Conservation (phyloP, 441 rosid genomes). For the Omphalea diandra region DNA sequence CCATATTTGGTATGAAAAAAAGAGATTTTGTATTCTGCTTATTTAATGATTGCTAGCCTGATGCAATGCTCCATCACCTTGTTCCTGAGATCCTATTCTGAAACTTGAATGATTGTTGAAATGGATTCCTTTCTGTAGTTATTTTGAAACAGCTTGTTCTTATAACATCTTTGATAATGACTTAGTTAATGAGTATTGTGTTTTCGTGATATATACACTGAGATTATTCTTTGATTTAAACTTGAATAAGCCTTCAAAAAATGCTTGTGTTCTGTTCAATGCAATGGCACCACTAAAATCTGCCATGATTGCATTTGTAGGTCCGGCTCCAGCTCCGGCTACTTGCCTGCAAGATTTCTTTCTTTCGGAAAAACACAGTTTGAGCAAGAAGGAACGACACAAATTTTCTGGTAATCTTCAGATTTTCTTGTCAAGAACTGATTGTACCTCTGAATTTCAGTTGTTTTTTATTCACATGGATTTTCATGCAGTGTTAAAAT, state of each 20-base stretch:
- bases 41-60: background rate
- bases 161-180: no score
- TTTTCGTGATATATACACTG: background rate
- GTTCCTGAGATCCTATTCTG: constrained; percentile 4
- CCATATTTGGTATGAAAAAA: no score
- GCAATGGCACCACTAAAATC: constrained; percentile 4
- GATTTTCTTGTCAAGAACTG: background rate
- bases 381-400: constrained; percentile 17
- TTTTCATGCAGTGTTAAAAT: background rate
- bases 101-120: background rate
- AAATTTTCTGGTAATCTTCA: constrained; percentile 44
- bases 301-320: constrained; percentile 25
- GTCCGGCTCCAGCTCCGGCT: no score
- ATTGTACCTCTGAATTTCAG: no score
- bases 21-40: background rate
- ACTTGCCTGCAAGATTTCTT: constrained; percentile 59
- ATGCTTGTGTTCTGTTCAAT: background rate
- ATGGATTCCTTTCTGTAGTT: background rate
- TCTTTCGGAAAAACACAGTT: constrained; percentile 27
- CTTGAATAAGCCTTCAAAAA: background rate
- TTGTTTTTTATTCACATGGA: background rate
- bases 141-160: background rate
- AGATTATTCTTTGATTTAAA: background rate
- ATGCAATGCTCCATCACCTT: background rate
- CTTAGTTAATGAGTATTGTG: background rate